Percentiles rank a stretch among this genome's conserved stretches.
These are phyloP conservation scores for Aspergillus jensenii DNA, from an alignment of 2,329 filamentous ascomycete genomes.

Conservation along the genomic window DNA sequence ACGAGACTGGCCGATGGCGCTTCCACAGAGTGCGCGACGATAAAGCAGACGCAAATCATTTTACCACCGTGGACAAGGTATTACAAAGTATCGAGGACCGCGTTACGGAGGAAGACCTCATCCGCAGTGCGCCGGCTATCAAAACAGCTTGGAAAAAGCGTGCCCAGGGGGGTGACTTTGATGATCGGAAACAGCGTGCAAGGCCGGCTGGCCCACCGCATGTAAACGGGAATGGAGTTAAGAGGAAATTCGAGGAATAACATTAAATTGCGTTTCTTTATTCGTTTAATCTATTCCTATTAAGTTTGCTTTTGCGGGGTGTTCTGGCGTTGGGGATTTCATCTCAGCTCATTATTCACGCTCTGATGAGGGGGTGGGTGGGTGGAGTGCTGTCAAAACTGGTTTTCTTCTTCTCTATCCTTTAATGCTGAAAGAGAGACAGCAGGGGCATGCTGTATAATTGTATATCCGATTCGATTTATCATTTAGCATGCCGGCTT, in stretches of 20 bases:
- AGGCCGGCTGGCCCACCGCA: slow-evolving; percentile 26
- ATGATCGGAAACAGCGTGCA: slow-evolving; percentile 25
- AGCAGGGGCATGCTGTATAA: not conserved
- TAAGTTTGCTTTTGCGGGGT: slow-evolving; percentile 5
- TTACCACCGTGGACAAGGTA: slow-evolving; percentile 78
- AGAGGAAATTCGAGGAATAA: slow-evolving; percentile 44
- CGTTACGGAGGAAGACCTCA: slow-evolving; percentile 79
- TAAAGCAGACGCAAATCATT: slow-evolving; percentile 88
- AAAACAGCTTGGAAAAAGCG: slow-evolving; percentile 76
- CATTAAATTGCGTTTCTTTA: not conserved
- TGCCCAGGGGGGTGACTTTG: slow-evolving; percentile 35
- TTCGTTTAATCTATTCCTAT: not conserved
- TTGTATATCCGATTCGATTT: not conserved
- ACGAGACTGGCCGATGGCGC: slow-evolving; percentile 74
- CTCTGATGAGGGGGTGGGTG: not conserved
- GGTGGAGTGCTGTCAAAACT: not conserved
- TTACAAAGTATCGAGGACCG: slow-evolving; percentile 85
- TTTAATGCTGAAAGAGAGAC: not conserved
- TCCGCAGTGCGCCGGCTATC: slow-evolving; percentile 68
- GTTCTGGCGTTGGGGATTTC: slow-evolving; percentile 1
- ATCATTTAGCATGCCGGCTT: not conserved
- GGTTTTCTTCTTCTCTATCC: slow-evolving; percentile 1
- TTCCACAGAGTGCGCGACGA: slow-evolving; percentile 90
- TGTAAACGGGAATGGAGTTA: slow-evolving; percentile 37
- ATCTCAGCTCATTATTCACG: not conserved